Conservation (phyloP, 192 early-diverging fungal species). For the Entophlyctis luteolus region DNA sequence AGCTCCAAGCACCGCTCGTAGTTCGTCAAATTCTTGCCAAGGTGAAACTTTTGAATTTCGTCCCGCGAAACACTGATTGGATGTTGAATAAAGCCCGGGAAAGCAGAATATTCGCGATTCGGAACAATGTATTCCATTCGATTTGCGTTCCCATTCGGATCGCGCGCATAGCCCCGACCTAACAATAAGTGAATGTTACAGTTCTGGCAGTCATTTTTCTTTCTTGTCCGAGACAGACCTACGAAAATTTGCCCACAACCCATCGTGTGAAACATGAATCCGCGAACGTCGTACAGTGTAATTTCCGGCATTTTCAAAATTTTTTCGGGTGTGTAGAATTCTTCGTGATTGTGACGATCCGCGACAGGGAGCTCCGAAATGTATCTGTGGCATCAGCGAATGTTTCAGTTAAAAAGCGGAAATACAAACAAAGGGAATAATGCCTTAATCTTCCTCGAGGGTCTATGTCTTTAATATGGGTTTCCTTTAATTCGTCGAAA, state of each 20-base stretch:
- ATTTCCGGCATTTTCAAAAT: background rate
- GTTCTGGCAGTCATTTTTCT: no score
- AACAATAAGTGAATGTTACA: background rate
- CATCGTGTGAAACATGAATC: constrained; percentile 6
- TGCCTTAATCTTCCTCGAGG: background rate
- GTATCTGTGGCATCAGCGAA: background rate
- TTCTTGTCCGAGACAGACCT: background rate
- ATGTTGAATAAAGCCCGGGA: background rate
- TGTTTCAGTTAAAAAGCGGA: background rate
- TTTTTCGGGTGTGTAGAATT: background rate
- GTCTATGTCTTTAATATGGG: constrained; percentile 2
- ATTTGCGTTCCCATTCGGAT: background rate
- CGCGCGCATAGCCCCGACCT: background rate
- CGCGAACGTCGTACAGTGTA: background rate
- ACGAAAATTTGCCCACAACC: background rate
- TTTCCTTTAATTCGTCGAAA: background rate
- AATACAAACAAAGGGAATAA: background rate
- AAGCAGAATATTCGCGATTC: background rate
- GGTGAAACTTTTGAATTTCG: background rate
- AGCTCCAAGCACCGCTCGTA: background rate
- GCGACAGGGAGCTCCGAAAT: background rate
- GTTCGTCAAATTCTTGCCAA: background rate
- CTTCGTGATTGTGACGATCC: background rate
- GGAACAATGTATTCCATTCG: constrained; percentile 11
- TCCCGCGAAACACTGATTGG: background rate